Evolutionary conservation across 164 flowering plant species (phyloP).

Genomic region (Liquidambar formosana): DNA sequence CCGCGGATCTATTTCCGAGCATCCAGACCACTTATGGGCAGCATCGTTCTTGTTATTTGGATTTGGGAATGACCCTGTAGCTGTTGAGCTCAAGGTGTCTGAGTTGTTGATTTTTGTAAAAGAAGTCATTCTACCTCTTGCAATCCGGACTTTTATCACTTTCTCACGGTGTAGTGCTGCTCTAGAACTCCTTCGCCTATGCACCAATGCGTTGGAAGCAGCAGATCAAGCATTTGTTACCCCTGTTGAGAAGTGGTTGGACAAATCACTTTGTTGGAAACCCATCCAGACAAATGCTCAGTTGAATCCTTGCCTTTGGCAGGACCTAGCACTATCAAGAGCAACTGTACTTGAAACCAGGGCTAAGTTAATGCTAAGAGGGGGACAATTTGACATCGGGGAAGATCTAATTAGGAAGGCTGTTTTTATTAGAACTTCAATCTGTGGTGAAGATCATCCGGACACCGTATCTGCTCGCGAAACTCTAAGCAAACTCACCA

Average conservation of each 20-base stretch:
- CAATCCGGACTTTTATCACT: slow-evolving; percentile 63
- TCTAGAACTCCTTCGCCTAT: slow-evolving; percentile 73
- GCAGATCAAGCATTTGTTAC: slow-evolving; percentile 81
- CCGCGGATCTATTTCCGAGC: slow-evolving; percentile 48
- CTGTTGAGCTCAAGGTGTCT: slow-evolving; percentile 62
- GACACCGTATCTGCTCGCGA: slow-evolving; percentile 72
- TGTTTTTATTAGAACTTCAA: slow-evolving; percentile 77
- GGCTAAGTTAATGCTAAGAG: slow-evolving; percentile 85
- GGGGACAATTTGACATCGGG: slow-evolving; percentile 79
- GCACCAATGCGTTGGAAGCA: slow-evolving; percentile 78
- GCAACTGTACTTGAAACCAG: slow-evolving; percentile 90
- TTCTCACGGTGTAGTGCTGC: slow-evolving; percentile 82
- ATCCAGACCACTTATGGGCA: slow-evolving; percentile 88
- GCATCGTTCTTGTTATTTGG: slow-evolving; percentile 81
- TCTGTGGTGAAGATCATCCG: slow-evolving; percentile 84
- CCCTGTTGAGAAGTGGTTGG: slow-evolving; percentile 84
- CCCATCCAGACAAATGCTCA: slow-evolving; percentile 74
- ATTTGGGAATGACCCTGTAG: slow-evolving; percentile 57
- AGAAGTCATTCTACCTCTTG: slow-evolving; percentile 72
- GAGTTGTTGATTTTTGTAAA: slow-evolving; percentile 64
- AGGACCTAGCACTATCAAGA: slow-evolving; percentile 75
- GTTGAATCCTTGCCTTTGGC: slow-evolving; percentile 87
- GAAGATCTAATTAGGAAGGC: slow-evolving; percentile 86
- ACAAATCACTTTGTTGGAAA: slow-evolving; percentile 77
- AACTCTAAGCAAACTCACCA: slow-evolving; percentile 70